Evolutionary conservation across 1,284 basidiomycete genomes (phyloP), one percentile per base, ranked within the genome.

Genomic region (Filobasidium uniguttulatum): DNA sequence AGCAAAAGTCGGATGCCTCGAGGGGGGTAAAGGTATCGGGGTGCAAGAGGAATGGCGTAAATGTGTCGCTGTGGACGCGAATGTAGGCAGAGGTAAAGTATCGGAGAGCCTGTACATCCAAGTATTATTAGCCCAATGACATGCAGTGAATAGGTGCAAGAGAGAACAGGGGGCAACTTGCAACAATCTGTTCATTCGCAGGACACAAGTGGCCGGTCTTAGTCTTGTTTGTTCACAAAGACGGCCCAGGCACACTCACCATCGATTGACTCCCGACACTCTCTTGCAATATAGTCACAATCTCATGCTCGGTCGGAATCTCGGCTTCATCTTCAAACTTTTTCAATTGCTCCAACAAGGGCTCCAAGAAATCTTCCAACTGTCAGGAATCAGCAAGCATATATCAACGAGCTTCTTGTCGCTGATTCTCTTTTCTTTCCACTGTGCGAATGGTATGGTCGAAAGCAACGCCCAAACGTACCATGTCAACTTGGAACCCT

Each of bases 11-110:
- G 6, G 75, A 72, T 5, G 80, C 70, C 2, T 72, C 69, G 60
- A 85, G 74, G 2, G 66, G 73, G 43, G 79, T 75, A 31, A 77
- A 77, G 0, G 78, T 76, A 35, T 83, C 79, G 0, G 82, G 83
- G 53, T 86, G 77, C 56, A 83, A 76, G 5, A 91, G 73, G 71
- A 89, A 88, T 3, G 77, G 77, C 10, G 74, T 73, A 62, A 81
- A 89, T 48, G 73, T 67, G 12, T 79, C 77, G 1, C 76, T 71
- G 55, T 84, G 73, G 4, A 73, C 65, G 15, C 82, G 80, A 57
- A 93, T 83, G 64, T 85, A 79, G 1, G 86, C 82, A 0, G 85
- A 84, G 50, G 88, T 84, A 19, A 88, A 69, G 46, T 90, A 72
- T 35, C 88, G 77, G 57, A 93, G 74, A 61, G 64, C 64, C 61